Evolutionary conservation across 164 flowering plant genomes (phyloP).

Genomic region (Brasenia schreberi): DNA sequence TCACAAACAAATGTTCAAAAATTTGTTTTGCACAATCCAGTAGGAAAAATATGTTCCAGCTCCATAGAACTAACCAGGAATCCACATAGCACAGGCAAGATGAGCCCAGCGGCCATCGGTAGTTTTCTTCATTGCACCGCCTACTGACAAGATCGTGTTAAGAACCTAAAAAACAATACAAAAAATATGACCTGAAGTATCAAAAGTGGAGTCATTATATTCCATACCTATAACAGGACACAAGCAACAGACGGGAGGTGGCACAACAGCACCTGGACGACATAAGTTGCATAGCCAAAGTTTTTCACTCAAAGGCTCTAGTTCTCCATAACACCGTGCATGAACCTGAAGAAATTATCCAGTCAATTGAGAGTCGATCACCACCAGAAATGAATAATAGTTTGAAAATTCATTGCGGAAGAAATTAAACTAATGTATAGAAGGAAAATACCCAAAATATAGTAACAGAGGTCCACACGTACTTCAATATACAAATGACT

Average conservation of each 20-base stretch:
- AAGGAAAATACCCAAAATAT: no score
- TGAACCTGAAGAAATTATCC: constrained; percentile 49
- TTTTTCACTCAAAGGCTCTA: constrained; percentile 66
- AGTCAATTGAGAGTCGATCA: not conserved
- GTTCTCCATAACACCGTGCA: constrained; percentile 94
- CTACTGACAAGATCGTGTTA: constrained; percentile 19
- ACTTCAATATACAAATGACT: not conserved
- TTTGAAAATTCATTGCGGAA: not conserved
- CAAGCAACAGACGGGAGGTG: constrained; percentile 80
- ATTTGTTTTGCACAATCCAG: not conserved
- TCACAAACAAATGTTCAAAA: not conserved
- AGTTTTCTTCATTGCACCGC: constrained; percentile 98
- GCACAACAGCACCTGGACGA: constrained; percentile 61
- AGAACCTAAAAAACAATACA: no score
- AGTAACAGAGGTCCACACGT: no score
- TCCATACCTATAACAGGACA: constrained; percentile 81
- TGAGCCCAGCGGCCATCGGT: constrained; percentile 99
- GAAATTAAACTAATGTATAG: no score
- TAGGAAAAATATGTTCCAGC: not conserved
- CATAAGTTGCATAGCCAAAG: constrained; percentile 95
- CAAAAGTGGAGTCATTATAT: not conserved
- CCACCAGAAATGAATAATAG: not conserved
- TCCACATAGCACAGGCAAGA: constrained; percentile 99
- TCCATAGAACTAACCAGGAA: constrained; percentile 51
- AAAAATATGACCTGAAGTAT: not conserved